Evolutionary conservation across 176 grass and related monocot species (phyloP).

Genomic region (Areca catechu): DNA sequence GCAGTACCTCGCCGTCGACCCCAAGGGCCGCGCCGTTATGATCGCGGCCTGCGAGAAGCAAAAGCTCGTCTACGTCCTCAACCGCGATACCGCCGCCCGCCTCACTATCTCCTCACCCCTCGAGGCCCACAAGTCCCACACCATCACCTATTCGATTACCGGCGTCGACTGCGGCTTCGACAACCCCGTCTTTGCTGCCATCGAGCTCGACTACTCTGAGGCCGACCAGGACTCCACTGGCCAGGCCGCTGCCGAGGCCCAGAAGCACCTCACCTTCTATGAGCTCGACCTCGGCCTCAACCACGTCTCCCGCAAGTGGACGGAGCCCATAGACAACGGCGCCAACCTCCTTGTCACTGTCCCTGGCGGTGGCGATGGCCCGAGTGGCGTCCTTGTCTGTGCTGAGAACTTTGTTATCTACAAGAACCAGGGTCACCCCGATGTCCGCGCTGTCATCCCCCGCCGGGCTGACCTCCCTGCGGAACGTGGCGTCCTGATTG

Average conservation of each 20-base stretch:
- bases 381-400: slow-evolving; percentile 82
- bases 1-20: slow-evolving; percentile 83
- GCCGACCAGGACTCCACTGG: slow-evolving; percentile 71
- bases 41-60: slow-evolving; percentile 90
- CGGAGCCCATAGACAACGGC: slow-evolving; percentile 80
- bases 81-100: slow-evolving; percentile 61
- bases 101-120: slow-evolving; percentile 94
- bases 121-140: slow-evolving; percentile 88
- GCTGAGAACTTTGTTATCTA: slow-evolving; percentile 93
- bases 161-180: slow-evolving; percentile 93
- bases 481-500: slow-evolving; percentile 91
- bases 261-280: slow-evolving; percentile 96
- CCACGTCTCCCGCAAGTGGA: slow-evolving; percentile 88
- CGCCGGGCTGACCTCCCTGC: slow-evolving; percentile 83
- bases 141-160: slow-evolving; percentile 62
- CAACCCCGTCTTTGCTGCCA: slow-evolving; percentile 76
- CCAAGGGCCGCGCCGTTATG: slow-evolving; percentile 90
- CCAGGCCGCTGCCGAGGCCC: slow-evolving; percentile 72
- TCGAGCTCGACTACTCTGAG: slow-evolving; percentile 90
- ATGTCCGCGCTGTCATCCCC: slow-evolving; percentile 83
- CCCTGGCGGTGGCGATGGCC: slow-evolving; percentile 75
- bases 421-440: slow-evolving; percentile 89
- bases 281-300: slow-evolving; percentile 95
- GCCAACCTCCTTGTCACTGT: slow-evolving; percentile 88
- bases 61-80: slow-evolving; percentile 95